A percentile compares a stretch with the other conserved stretches of the same genome.
Conservation (phyloP, 2,329 filamentous ascomycete species). For the Talaromyces sp. region DNA sequence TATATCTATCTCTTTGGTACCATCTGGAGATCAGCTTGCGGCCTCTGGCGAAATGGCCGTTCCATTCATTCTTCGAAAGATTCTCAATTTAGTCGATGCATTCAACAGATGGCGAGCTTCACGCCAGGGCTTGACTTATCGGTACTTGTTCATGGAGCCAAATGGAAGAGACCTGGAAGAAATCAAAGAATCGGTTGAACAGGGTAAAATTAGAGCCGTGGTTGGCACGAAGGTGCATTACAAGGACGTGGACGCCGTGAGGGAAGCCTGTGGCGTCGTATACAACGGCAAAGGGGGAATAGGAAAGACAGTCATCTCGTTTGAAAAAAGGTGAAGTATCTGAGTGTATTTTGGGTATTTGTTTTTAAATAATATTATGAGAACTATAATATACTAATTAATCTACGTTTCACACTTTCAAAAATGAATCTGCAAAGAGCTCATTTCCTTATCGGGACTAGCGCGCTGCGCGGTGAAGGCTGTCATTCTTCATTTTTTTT, state of each 20-base stretch:
- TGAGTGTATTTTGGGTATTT: neutral
- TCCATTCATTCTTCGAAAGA: constrained; percentile 18
- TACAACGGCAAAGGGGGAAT: constrained; percentile 36
- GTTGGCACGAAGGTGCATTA: constrained; percentile 36
- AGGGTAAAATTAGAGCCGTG: constrained; percentile 39
- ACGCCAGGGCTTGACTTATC: constrained; percentile 40
- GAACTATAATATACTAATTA: too few species aligned
- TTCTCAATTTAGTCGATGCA: constrained; percentile 28
- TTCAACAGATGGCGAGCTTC: constrained; percentile 38
- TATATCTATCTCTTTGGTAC: constrained; percentile 28
- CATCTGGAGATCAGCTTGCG: constrained; percentile 29
- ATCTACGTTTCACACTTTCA: too few species aligned
- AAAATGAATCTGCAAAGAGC: neutral
- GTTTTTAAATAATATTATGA: neutral
- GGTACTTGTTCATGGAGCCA: constrained; percentile 38
- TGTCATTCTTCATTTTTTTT: too few species aligned
- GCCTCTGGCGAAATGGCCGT: constrained; percentile 22
- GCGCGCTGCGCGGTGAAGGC: neutral
- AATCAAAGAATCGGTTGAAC: constrained; percentile 36
- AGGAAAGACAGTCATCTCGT: constrained; percentile 36
- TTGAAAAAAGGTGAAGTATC: neutral
- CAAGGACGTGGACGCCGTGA: constrained; percentile 39
- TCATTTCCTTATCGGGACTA: neutral
- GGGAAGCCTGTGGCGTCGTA: constrained; percentile 34
- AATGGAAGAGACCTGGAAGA: constrained; percentile 37